Evolutionary conservation across 306 rosid genomes (phyloP).

Genomic region (Cucurbita argyrosperma): DNA sequence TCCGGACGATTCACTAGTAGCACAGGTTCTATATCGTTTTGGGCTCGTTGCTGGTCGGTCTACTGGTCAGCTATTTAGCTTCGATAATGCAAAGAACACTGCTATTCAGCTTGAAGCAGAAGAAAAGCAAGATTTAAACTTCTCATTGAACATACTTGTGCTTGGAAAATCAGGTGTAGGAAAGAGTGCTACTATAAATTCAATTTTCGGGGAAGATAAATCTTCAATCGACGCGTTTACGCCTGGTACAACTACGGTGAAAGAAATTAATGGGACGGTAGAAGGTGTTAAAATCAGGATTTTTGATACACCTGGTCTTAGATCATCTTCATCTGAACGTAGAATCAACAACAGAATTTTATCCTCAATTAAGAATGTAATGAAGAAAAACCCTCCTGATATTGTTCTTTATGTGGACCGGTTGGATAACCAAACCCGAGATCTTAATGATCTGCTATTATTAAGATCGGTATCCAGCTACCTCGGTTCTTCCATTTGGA

Average conservation of each 20-base stretch:
- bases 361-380: slow-evolving; percentile 52
- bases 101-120: slow-evolving; percentile 70
- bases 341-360: slow-evolving; percentile 44
- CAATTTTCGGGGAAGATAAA: slow-evolving; percentile 79
- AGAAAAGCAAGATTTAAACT: slow-evolving; percentile 36
- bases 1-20: slow-evolving; percentile 63
- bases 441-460: slow-evolving; percentile 77
- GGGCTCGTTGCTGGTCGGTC: slow-evolving; percentile 63
- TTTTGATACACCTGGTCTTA: slow-evolving; percentile 91
- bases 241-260: slow-evolving; percentile 65
- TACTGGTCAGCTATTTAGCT: slow-evolving; percentile 39
- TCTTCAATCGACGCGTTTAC: slow-evolving; percentile 60
- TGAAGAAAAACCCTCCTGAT: slow-evolving; percentile 72
- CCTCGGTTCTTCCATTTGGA: slow-evolving; percentile 77
- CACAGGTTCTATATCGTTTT: slow-evolving; percentile 76
- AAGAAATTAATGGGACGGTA: slow-evolving; percentile 67
- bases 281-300: slow-evolving; percentile 71
- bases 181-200: slow-evolving; percentile 94
- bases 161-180: slow-evolving; percentile 93
- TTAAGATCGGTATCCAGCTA: slow-evolving; percentile 47
- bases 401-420: slow-evolving; percentile 89
- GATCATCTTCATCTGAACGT: slow-evolving; percentile 68
- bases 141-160: slow-evolving; percentile 73
- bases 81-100: slow-evolving; percentile 59
- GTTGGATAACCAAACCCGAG: slow-evolving; percentile 76